Conservation (phyloP, 2,329 filamentous ascomycete genomes). For the Colletotrichum sp. region DNA sequence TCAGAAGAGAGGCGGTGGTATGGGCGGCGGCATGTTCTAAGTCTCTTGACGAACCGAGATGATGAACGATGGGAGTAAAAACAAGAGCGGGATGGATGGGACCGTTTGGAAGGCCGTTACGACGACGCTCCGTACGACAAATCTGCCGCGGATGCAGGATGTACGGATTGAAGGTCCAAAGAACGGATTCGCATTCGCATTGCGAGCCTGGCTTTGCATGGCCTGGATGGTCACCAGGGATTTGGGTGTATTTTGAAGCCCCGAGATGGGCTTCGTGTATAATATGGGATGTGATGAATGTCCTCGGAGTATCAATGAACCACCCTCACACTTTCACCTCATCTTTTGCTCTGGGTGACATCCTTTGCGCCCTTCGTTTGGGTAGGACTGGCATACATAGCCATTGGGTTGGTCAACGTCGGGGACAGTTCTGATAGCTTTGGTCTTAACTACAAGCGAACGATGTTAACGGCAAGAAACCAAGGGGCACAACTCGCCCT, state of each 20-base stretch:
- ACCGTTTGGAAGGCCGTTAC: neutral
- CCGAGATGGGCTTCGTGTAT: conserved; percentile 7
- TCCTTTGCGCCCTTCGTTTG: neutral
- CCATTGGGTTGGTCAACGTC: neutral
- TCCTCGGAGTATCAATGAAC: neutral
- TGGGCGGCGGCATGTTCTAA: conserved; percentile 54
- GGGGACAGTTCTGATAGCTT: neutral
- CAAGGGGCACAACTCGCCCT: neutral
- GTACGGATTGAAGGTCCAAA: neutral
- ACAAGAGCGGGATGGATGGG: neutral
- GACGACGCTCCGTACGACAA: neutral
- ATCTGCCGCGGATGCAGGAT: neutral
- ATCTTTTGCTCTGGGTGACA: neutral
- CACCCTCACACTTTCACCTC: neutral
- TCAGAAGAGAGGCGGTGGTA: conserved; percentile 64
- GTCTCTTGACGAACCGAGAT: neutral
- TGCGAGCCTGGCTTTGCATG: neutral
- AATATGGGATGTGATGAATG: neutral
- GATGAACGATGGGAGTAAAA: neutral
- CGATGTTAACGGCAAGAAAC: neutral
- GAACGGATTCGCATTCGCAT: neutral
- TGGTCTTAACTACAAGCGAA: neutral
- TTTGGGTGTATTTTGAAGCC: conserved; percentile 6
- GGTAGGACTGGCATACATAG: neutral
- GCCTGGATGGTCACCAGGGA: neutral